phyloP scores from a whole-genome alignment of 805 yeast species.

The Wickerhamomyces bovis region DNA sequence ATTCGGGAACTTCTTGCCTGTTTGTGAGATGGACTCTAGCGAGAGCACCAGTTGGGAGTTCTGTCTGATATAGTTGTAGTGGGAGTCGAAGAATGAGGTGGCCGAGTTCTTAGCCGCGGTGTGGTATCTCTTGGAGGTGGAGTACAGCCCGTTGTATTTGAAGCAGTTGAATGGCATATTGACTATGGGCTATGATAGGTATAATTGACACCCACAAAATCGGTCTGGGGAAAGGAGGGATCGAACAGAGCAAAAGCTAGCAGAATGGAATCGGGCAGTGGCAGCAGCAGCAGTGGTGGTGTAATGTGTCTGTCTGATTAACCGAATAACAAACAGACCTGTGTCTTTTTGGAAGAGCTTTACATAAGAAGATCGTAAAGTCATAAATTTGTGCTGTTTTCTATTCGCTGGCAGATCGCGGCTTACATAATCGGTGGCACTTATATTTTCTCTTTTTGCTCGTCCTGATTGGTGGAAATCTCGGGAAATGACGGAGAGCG shows the following conservation, averaged over 20 bases:
- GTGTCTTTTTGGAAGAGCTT: background rate
- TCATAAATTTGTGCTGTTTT: background rate
- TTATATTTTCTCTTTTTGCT: background rate
- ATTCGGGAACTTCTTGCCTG: slow-evolving; percentile 17
- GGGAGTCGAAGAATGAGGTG: slow-evolving; percentile 31
- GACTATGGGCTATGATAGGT: slow-evolving; percentile 1
- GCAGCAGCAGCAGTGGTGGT: background rate
- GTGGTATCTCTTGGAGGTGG: slow-evolving; percentile 30
- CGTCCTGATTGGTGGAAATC: background rate
- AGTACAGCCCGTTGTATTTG: slow-evolving; percentile 31
- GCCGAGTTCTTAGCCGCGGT: slow-evolving; percentile 28
- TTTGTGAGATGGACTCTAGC: slow-evolving; percentile 15
- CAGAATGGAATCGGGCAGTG: background rate
- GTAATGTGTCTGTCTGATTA: background rate
- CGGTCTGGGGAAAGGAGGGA: background rate
- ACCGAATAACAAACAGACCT: background rate
- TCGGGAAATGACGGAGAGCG: background rate
- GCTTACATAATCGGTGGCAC: background rate
- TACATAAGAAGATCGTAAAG: no score
- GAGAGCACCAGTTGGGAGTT: slow-evolving; percentile 27
- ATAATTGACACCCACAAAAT: background rate
- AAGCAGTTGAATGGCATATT: slow-evolving; percentile 36
- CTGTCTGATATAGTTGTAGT: slow-evolving; percentile 34
- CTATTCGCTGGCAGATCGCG: background rate
- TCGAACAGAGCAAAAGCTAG: background rate